Conservation (phyloP, 2,329 filamentous ascomycete genomes). For the Pseudogymnoascus sp. region DNA sequence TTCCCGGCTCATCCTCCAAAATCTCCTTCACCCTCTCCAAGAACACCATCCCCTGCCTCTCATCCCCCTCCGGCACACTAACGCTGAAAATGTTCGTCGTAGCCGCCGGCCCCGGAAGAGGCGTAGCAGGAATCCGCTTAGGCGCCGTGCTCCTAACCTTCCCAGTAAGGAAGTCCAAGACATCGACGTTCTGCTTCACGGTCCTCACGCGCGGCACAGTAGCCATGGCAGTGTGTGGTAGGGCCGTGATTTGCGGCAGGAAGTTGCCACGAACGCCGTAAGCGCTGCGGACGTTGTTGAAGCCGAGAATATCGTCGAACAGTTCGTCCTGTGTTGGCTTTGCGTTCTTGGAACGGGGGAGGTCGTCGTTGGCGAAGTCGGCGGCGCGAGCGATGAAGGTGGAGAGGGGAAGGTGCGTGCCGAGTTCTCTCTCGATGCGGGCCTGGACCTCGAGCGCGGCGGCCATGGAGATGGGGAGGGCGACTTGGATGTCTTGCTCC, state of each 20-base stretch:
- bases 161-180: conserved; percentile 72
- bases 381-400: conserved; percentile 81
- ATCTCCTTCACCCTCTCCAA: conserved; percentile 79
- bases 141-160: conserved; percentile 28
- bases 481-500: conserved; percentile 49
- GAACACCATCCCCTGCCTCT: conserved; percentile 74
- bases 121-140: conserved; percentile 29
- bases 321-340: conserved; percentile 71
- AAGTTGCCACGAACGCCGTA: conserved; percentile 56
- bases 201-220: conserved; percentile 26
- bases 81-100: conserved; percentile 75
- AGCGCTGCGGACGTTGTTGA: conserved; percentile 44
- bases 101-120: conserved; percentile 42
- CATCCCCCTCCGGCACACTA: conserved; percentile 70
- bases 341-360: conserved; percentile 60
- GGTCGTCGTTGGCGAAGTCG: conserved; percentile 78
- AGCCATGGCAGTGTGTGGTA: conserved; percentile 40
- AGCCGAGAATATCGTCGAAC: conserved; percentile 80
- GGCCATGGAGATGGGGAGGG: conserved; percentile 69
- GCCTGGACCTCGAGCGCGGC: conserved; percentile 75
- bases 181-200: conserved; percentile 50
- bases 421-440: conserved; percentile 69
- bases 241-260: conserved; percentile 61
- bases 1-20: conserved; percentile 71
- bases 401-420: conserved; percentile 73